These are phyloP conservation scores for Nevesoporus exiguus DNA, from an alignment of 768 basidiomycete genomes.

Conservation along the genomic window DNA sequence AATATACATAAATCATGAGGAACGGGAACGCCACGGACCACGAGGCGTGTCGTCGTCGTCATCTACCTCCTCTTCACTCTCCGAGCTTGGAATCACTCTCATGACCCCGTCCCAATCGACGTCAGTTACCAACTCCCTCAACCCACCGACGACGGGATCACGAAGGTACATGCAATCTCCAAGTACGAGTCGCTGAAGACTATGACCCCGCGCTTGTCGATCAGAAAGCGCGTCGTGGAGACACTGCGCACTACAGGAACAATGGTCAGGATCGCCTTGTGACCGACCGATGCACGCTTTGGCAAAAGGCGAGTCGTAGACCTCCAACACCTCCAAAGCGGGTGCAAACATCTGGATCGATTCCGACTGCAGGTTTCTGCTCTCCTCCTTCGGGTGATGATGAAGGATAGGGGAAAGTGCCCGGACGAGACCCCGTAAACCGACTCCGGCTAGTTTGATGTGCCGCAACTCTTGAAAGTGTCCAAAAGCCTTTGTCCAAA, in stretches of 20 bases:
- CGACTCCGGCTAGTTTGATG: constrained; percentile 7
- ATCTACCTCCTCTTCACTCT: constrained; percentile 2
- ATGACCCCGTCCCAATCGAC: constrained; percentile 20
- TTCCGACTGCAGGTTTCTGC: neutral
- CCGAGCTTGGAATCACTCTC: neutral
- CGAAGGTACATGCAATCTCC: constrained; percentile 10
- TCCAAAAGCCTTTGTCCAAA: constrained; percentile 21
- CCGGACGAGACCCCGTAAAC: constrained; percentile 8
- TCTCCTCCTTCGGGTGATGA: neutral
- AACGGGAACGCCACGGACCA: no score
- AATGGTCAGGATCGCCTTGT: neutral
- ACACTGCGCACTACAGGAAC: constrained; percentile 8
- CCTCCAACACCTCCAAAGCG: constrained; percentile 11
- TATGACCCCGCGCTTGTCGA: constrained; percentile 11
- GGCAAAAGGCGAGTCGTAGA: constrained; percentile 9
- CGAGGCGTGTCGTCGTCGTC: neutral
- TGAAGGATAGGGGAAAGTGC: constrained; percentile 1
- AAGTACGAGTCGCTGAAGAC: constrained; percentile 12
- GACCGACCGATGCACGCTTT: neutral
- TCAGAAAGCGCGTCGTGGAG: constrained; percentile 15
- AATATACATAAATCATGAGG: no score
- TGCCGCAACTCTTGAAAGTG: constrained; percentile 11
- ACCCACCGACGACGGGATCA: neutral
- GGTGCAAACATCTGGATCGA: constrained; percentile 15
- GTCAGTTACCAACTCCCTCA: constrained; percentile 8